These are phyloP conservation scores for Talaromyces albobiverticillius DNA, from an alignment of 2,329 filamentous ascomycete genomes.

Conservation along the genomic window DNA sequence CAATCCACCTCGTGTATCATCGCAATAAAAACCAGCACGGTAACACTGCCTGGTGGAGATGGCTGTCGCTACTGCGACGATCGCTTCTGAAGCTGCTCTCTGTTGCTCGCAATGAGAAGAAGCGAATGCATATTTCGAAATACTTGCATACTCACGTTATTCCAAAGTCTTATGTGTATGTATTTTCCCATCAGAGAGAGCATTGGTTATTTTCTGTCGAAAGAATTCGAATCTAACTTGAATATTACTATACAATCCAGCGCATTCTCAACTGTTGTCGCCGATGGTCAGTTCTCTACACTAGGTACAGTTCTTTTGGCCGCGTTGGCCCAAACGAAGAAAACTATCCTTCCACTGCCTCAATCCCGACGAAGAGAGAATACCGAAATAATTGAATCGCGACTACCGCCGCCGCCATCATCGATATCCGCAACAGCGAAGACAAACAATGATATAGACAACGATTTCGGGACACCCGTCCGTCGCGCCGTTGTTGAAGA, in stretches of 20 bases:
- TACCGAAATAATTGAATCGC: not conserved
- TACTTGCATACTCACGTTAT: constrained; percentile 34
- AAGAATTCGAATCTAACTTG: no score
- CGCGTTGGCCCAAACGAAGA: constrained; percentile 58
- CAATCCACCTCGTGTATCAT: constrained; percentile 69
- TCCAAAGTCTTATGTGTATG: constrained; percentile 41
- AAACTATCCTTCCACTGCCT: constrained; percentile 15
- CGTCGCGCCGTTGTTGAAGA: not conserved
- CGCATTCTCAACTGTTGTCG: constrained; percentile 65
- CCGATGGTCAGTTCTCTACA: constrained; percentile 69
- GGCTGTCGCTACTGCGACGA: constrained; percentile 69
- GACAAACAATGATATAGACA: not conserved
- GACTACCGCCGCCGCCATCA: not conserved
- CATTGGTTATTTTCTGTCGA: no score
- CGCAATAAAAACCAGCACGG: constrained; percentile 92
- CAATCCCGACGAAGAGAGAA: not conserved
- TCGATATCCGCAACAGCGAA: not conserved
- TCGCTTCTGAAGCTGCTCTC: constrained; percentile 56
- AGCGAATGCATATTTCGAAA: constrained; percentile 28
- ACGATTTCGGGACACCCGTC: constrained; percentile 9
- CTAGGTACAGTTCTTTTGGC: constrained; percentile 68
- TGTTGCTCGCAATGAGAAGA: constrained; percentile 44
- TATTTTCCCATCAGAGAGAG: no score
- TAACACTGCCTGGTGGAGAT: constrained; percentile 75
- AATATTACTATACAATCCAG: no score